phyloP scores from a whole-genome alignment of 441 rosid species.

The Pelargonium cotyledonis region DNA sequence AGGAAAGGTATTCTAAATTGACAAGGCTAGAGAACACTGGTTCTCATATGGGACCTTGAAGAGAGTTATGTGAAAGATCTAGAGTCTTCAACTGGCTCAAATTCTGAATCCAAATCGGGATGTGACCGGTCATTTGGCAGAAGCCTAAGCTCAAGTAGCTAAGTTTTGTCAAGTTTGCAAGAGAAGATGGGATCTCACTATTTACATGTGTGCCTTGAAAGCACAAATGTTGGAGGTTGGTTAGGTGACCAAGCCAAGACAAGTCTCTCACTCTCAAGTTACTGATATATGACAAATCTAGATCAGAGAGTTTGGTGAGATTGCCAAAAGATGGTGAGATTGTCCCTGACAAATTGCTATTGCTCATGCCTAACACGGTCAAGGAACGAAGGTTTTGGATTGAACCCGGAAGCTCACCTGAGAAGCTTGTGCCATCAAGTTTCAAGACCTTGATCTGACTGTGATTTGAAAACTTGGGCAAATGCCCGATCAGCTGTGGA shows the following conservation, averaged over 20 bases:
- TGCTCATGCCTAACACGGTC: not conserved
- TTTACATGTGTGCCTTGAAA: no score
- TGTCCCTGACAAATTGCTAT: slow-evolving; percentile 7
- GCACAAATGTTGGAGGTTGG: no score
- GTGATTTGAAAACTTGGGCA: slow-evolving; percentile 3
- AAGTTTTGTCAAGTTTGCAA: no score
- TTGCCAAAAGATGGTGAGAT: slow-evolving; percentile 15
- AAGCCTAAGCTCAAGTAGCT: no score
- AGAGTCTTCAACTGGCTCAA: no score
- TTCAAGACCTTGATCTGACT: not conserved
- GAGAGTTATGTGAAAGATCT: not conserved
- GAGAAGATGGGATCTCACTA: no score
- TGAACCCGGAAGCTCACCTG: slow-evolving; percentile 18
- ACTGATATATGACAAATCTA: not conserved
- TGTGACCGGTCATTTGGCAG: no score
- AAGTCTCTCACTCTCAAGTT: no score
- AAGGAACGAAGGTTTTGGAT: slow-evolving; percentile 15
- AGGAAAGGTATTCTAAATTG: not conserved
- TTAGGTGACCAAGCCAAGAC: no score
- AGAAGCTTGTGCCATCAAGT: not conserved
- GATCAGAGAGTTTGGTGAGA: slow-evolving; percentile 7
- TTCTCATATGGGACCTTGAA: not conserved
- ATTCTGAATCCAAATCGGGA: no score
- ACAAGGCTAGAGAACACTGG: not conserved
- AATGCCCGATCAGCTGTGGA: not conserved